These are phyloP conservation scores for Glarea lozoyensis DNA, from an alignment of 495 filamentous ascomycete genomes.

Conservation along the genomic window DNA sequence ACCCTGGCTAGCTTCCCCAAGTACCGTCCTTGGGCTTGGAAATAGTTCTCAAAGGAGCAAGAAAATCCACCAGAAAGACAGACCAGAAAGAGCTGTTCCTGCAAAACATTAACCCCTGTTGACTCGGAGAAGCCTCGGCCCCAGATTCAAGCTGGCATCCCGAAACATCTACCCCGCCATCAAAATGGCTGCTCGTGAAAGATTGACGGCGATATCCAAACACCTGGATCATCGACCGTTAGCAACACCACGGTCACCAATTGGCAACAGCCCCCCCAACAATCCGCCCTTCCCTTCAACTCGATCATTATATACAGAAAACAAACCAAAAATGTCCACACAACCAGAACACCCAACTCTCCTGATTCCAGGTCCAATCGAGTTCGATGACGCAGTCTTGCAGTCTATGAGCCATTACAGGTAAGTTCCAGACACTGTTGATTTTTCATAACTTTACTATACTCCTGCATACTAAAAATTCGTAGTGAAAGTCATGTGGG, in stretches of 20 bases:
- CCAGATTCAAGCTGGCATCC: slow-evolving; percentile 23
- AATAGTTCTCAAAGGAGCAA: no score
- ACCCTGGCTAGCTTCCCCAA: no score
- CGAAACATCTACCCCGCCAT: slow-evolving; percentile 23
- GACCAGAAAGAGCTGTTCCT: no score
- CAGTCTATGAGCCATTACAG: slow-evolving; percentile 93
- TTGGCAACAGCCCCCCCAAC: slow-evolving; percentile 35
- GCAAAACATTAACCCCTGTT: no score
- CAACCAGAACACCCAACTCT: slow-evolving; percentile 68
- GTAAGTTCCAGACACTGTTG: slow-evolving; percentile 35
- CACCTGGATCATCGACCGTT: slow-evolving; percentile 53
- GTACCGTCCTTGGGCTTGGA: no score
- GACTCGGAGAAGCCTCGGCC: no score
- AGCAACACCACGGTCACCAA: slow-evolving; percentile 41
- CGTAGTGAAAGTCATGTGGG: slow-evolving; percentile 85
- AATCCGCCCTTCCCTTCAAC: slow-evolving; percentile 7
- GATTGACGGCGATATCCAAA: slow-evolving; percentile 71
- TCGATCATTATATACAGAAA: slow-evolving; percentile 13
- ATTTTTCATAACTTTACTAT: not conserved
- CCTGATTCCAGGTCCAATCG: slow-evolving; percentile 93
- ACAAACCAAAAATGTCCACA: slow-evolving; percentile 55
- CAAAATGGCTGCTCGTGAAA: slow-evolving; percentile 51
- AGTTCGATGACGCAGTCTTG: slow-evolving; percentile 96
- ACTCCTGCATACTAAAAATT: slow-evolving; percentile 2
- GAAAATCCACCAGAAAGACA: no score